Percentiles rank a stretch among this genome's conserved stretches.
Evolutionary conservation across 768 basidiomycete species (phyloP).

Genomic region (Hebeloma cylindrosporum): DNA sequence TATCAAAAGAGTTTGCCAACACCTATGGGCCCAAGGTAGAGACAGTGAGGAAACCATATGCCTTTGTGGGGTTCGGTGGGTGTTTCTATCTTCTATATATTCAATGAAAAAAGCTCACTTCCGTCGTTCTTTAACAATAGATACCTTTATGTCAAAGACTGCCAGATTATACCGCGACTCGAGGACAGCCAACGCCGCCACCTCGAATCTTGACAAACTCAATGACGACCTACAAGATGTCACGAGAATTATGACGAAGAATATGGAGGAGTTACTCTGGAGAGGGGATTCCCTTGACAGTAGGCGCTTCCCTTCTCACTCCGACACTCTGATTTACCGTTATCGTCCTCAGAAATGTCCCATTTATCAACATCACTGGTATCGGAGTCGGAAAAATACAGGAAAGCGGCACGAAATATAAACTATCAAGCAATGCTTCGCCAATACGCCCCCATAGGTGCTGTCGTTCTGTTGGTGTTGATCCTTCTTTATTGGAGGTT

Average conservation of each 20-base stretch:
- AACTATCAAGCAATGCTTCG: slow-evolving; percentile 92
- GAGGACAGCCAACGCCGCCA: slow-evolving; percentile 73
- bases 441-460: slow-evolving; percentile 93
- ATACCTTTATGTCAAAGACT: slow-evolving; percentile 99
- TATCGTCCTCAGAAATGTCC: slow-evolving; percentile 76
- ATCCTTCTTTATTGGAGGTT: slow-evolving; percentile 81
- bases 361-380: slow-evolving; percentile 92
- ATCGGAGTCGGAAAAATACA: slow-evolving; percentile 96
- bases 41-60: slow-evolving; percentile 92
- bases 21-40: slow-evolving; percentile 95
- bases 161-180: slow-evolving; percentile 94
- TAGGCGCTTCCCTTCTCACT: slow-evolving; percentile 39
- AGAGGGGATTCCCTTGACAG: slow-evolving; percentile 96
- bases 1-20: slow-evolving; percentile 92
- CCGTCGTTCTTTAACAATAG: slow-evolving; percentile 40
- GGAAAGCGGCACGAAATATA: slow-evolving; percentile 92
- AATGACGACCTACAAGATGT: slow-evolving; percentile 98
- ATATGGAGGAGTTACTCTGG: slow-evolving; percentile 99
- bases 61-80: slow-evolving; percentile 96
- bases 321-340: background rate
- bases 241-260: slow-evolving; percentile 99
- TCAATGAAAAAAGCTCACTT: no score
- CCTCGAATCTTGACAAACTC: slow-evolving; percentile 76
- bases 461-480: slow-evolving; percentile 75
- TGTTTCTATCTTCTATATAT: slow-evolving; percentile 17